Base-by-base conservation (phyloP, 257 asterid genomes). In the Lantana camara region DNA sequence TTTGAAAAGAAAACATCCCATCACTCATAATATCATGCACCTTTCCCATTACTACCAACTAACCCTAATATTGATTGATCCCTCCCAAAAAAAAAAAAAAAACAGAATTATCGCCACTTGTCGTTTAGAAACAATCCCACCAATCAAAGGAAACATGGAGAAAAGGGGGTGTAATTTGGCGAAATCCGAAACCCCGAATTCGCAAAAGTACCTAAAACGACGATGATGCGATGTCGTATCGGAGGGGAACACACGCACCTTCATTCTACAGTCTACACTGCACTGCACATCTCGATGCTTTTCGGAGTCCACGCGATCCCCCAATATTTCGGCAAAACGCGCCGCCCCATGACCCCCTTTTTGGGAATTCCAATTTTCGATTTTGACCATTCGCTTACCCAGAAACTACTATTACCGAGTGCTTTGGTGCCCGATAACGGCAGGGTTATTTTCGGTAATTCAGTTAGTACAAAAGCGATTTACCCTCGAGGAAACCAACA, bases 231-330 rank as follows among this genome's bases (percentile, higher is more conserved):
- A 34, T 76, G 82, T 73, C 78, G 66, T 70, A 66, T 73, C 40
- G 49, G 50, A 58, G 72, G 80, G 85, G 82, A 54, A 77, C 82
- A 79, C 52, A 67, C 63, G 75, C 77, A 66, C 29, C 63, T n/a
- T 32, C 45, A 61, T 46, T n/a, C n/a, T n/a, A n/a, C 16, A 45
- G 41, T 63, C 8, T 14, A 16, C 30, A 35, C 40, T 35, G 9
- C 11, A 35, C n/a, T n/a, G n/a, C 44, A 34, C 22, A 45, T 63
- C 70, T 59, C 50, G 34, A 49, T 66, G 67, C 67, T 38, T 58
- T 38, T 58, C 38, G 63, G 45, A 54, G 23, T 66, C 53, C 50
- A 73, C 64, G 32, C 50, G 57, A 44, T 15, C 66, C 42, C 29
- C 21, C 17, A 27, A 17, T 48, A 19, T 16, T 10, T 53, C 0